Evolutionary conservation across 1,284 basidiomycete genomes (phyloP).

Genomic region (Sporisorium iseilematis-ciliati): DNA sequence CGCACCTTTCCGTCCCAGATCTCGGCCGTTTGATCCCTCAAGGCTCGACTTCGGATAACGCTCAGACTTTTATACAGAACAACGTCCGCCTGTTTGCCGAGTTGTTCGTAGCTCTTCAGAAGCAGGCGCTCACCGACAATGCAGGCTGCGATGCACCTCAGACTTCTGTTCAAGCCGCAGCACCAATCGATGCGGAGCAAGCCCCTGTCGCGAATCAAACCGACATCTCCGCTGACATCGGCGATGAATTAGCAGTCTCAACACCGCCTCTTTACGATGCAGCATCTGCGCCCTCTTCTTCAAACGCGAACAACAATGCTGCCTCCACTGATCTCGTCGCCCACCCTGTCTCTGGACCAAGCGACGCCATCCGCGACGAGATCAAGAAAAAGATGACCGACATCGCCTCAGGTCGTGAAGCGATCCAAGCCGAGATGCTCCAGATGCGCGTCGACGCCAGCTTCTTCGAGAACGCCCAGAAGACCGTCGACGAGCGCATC

Average conservation of each 20-base stretch:
- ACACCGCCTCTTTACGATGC: background rate
- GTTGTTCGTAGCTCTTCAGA: constrained; percentile 51
- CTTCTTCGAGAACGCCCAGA: constrained; percentile 51
- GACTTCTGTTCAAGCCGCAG: background rate
- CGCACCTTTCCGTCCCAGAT: constrained; percentile 43
- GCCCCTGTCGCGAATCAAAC: background rate
- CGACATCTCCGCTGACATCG: background rate
- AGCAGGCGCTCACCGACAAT: constrained; percentile 39
- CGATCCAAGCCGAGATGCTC: constrained; percentile 49
- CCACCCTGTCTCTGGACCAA: constrained; percentile 20
- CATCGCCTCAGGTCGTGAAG: constrained; percentile 35
- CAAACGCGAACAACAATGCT: background rate
- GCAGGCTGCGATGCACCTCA: constrained; percentile 12
- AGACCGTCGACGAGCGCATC: constrained; percentile 51
- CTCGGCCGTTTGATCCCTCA: constrained; percentile 51
- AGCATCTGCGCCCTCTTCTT: background rate
- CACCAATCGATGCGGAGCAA: constrained; percentile 3
- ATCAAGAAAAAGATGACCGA: constrained; percentile 47
- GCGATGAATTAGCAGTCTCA: background rate
- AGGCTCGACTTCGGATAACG: constrained; percentile 36
- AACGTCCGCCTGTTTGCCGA: constrained; percentile 48
- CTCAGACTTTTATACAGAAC: constrained; percentile 43
- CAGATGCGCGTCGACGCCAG: constrained; percentile 50
- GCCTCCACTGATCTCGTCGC: background rate
- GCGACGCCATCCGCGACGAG: constrained; percentile 38